Percentiles rank a stretch among this genome's conserved stretches.
phyloP scores from a whole-genome alignment of 331 rosid genomes.

The Quercus tomentella region DNA sequence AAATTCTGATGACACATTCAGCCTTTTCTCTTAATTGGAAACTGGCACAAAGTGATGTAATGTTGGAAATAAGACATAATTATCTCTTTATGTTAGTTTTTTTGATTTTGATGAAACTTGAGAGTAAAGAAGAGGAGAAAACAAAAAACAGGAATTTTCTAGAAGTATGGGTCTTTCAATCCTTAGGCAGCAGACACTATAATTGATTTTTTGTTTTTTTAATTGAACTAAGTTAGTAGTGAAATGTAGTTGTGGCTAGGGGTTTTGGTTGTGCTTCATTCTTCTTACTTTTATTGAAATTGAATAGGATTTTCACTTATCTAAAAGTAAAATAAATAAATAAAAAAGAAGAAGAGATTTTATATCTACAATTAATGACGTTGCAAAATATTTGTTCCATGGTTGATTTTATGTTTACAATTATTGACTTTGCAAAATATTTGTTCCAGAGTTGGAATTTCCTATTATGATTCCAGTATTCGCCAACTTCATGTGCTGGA shows the following conservation, averaged over 20 bases:
- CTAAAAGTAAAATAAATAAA: background rate
- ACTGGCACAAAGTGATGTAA: background rate
- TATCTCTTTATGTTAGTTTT: background rate
- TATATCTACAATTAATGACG: slow-evolving; percentile 17
- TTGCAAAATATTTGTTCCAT: slow-evolving; percentile 37
- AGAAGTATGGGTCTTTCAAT: background rate
- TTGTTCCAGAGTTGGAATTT: slow-evolving; percentile 74
- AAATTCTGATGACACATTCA: background rate
- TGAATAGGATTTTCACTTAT: background rate
- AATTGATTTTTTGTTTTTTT: no score
- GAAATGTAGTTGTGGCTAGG: slow-evolving; percentile 9
- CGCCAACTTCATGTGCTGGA: slow-evolving; percentile 89
- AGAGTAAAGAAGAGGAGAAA: background rate
- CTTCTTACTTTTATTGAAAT: slow-evolving; percentile 4
- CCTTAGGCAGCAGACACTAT: background rate
- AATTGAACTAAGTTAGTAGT: background rate
- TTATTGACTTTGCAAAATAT: slow-evolving; percentile 18
- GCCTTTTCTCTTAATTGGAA: background rate
- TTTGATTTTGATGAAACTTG: background rate
- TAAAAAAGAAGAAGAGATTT: background rate
- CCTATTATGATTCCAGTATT: slow-evolving; percentile 83
- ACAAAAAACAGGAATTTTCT: background rate
- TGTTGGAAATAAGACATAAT: background rate
- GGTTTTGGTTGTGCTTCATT: slow-evolving; percentile 6
- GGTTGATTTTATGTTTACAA: slow-evolving; percentile 23